Base-by-base conservation (phyloP, 805 yeast species). In the Candida bentonensis region DNA sequence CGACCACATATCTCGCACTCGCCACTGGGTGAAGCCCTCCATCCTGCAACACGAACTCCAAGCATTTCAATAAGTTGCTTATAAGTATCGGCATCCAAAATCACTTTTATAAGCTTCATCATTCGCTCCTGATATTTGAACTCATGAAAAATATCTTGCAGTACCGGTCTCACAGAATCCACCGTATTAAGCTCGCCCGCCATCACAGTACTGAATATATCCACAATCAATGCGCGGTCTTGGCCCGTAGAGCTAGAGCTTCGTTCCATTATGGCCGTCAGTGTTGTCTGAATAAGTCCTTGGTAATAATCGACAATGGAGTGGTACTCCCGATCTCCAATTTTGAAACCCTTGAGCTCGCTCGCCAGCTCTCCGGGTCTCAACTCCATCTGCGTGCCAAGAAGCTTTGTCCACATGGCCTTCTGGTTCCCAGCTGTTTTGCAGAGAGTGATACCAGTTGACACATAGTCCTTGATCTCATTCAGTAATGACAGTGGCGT, bases 1-100 rank as follows among this genome's bases (percentile, higher is more conserved):
- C 76, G 77, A 1, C 85, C 88, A 60, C 96, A 88, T 0, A 80
- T 73, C 27, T 81, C 81, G 59, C 96, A 88, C 41, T 70, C 74
- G 28, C 69, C 65, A 22, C 65, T 64, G 22, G 62, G 63, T 1
- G 68, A 51, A 2, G 71, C 67, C 0, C 78, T 66, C 86, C 94
- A 81, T 0, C 96, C 96, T 28, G 63, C 59, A 0, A 66, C 51
- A 21, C 72, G 64, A 26, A 67, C 64, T 2, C 52, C 48, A 11
- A 71, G 65, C 9, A 80, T 62, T 2, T 53, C 49, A 11, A 65
- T 55, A 56, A 79, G 61, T 47, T 72, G 69, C 20, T 62, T 62
- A 51, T 64, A 70, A 1, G 80, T 74, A 23, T 77, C 80, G 21
- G 64, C 68, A 49, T 80, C 78, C 3, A 82, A 57, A 43, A 84